Evolutionary conservation across 2,329 filamentous ascomycete genomes (phyloP), one percentile per base, ranked within the genome.

Genomic region (Lomentospora prolificans): DNA sequence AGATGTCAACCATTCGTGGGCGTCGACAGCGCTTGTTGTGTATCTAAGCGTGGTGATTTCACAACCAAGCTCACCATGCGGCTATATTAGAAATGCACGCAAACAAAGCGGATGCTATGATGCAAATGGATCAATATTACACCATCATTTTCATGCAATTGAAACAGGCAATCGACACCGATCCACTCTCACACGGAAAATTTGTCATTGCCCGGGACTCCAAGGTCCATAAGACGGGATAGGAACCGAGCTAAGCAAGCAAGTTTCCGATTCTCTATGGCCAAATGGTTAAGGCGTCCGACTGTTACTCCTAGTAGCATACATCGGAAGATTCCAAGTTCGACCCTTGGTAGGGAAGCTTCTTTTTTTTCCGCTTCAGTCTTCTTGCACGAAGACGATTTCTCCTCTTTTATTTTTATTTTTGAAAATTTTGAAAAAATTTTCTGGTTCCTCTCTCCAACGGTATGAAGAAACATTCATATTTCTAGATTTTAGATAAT

Each of bases 271-370:
- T 46, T 46, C 51, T 30, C 50, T 51, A 30, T 51, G 50, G 50
- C 50, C 50, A 51, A 51, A 51, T 51, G 50, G 50, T 30, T 51
- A 51, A 51, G 50, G 50, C 50, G 50, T 51, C 50, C 25, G 50
- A 51, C 50, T 53, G 51, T 36, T 41, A 53, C 30, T 46, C 41
- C 41, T 33, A 46, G 41, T 46, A 46, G 41, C 41, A 19, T 7
- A 46, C n/a, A 46, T 53, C 51, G 30, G 31, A 53, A 53, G 51
- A 36, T 41, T 53, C 27, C 51, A 53, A 53, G 30, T 53, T 53
- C 51, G 31, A 53, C 28, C 28, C 51, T 53, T 36, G 51, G 51
- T 25, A 36, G 30, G 30, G 51, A 33, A 39, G 31, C 31, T 33
- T 41, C 17, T 5, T 25, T 25, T 41, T 17, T 24, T 9, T 12